These are phyloP conservation scores for Petunia axillaris DNA, from an alignment of 257 asterid genomes.

Conservation along the genomic window DNA sequence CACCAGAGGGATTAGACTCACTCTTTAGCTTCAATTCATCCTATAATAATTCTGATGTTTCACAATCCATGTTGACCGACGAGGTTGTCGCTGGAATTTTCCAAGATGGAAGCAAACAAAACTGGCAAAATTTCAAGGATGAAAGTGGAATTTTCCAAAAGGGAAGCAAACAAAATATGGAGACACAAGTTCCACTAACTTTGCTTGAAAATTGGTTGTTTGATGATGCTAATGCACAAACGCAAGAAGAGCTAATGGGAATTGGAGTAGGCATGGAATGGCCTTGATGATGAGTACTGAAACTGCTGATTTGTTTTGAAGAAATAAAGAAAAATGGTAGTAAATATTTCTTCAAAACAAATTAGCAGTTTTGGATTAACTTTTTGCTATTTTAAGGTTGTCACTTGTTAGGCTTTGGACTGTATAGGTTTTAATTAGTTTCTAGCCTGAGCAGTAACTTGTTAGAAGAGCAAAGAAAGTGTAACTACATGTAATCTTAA, in stretches of 20 bases:
- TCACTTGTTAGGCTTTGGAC: neutral
- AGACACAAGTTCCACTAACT: constrained; percentile 52
- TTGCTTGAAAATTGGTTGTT: constrained; percentile 82
- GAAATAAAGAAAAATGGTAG: constrained; percentile 9
- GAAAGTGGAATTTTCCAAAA: neutral
- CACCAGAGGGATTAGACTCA: constrained; percentile 33
- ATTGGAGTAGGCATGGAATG: constrained; percentile 43
- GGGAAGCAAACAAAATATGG: constrained; percentile 22
- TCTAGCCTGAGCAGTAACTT: neutral
- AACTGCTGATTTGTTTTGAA: constrained; percentile 76
- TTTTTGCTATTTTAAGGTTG: neutral
- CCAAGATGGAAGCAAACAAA: constrained; percentile 26
- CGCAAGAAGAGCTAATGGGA: constrained; percentile 44
- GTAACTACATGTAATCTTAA: neutral
- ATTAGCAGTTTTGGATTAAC: neutral
- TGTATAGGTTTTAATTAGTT: neutral
- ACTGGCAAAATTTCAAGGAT: neutral
- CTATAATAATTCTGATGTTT: constrained; percentile 37
- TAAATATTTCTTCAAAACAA: constrained; percentile 13
- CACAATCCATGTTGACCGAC: constrained; percentile 37
- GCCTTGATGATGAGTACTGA: constrained; percentile 37
- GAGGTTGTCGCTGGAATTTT: constrained; percentile 26
- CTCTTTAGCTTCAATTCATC: constrained; percentile 47
- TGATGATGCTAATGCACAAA: constrained; percentile 60
- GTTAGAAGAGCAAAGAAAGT: neutral